phyloP scores from a whole-genome alignment of 305 asterid species.

The Withania somnifera region DNA sequence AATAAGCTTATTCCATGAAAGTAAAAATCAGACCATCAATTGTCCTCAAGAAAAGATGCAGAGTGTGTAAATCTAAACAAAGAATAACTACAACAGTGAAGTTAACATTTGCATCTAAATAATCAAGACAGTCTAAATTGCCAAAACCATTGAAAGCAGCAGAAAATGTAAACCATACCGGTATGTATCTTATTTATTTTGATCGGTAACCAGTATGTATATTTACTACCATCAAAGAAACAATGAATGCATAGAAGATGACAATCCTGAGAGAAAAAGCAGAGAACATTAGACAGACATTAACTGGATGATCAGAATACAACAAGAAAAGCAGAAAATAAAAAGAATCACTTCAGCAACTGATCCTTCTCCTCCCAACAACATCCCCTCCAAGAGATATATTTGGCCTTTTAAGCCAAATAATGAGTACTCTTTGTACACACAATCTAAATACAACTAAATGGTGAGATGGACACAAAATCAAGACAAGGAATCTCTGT shows the following conservation, averaged over 20 bases:
- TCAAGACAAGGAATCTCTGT: neutral
- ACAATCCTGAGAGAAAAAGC: neutral
- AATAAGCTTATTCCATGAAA: constrained; percentile 53
- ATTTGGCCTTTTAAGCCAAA: neutral
- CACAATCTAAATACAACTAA: neutral
- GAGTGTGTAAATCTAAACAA: neutral
- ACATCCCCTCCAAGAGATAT: neutral
- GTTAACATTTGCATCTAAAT: neutral
- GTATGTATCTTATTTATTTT: neutral
- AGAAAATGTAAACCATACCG: neutral
- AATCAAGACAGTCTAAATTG: neutral
- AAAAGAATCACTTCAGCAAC: neutral
- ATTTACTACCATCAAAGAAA: neutral
- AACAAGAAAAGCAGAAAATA: neutral
- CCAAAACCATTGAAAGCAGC: constrained; percentile 2
- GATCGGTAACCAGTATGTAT: neutral
- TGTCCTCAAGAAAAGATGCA: constrained; percentile 4
- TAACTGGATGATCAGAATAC: neutral
- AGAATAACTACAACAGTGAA: neutral
- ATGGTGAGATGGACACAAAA: neutral
- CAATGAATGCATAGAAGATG: neutral
- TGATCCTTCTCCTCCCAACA: neutral
- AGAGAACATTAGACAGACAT: neutral
- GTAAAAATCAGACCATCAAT: constrained; percentile 18
- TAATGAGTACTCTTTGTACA: neutral